Conservation (phyloP, 1,284 basidiomycete genomes). For the Cutaneotrichosporon cutaneum region DNA sequence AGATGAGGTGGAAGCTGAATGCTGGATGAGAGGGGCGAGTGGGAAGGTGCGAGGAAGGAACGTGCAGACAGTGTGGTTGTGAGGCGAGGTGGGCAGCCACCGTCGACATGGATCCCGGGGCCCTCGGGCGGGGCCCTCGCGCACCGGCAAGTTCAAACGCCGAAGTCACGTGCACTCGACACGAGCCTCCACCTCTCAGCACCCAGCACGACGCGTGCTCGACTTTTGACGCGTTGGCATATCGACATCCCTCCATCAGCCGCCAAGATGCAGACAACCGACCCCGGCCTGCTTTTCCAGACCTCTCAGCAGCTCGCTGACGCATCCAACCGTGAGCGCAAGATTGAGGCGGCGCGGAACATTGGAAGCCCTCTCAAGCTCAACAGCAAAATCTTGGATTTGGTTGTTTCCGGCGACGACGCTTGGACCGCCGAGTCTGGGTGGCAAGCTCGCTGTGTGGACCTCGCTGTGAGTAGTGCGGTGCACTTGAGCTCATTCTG, state of each 20-base stretch:
- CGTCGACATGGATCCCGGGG: no score
- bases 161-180: no score
- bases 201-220: neutral
- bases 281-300: constrained; percentile 60
- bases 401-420: constrained; percentile 63
- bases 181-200: no score
- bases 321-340: constrained; percentile 65
- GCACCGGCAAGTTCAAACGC: no score
- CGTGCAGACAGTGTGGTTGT: no score
- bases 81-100: no score
- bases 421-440: constrained; percentile 87
- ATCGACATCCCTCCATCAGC: neutral
- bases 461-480: constrained; percentile 64
- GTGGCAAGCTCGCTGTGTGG: constrained; percentile 66
- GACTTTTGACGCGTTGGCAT: neutral
- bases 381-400: constrained; percentile 68
- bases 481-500: constrained; percentile 2
- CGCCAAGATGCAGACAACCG: constrained; percentile 53
- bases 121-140: no score
- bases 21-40: no score
- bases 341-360: constrained; percentile 67
- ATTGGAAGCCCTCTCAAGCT: constrained; percentile 75
- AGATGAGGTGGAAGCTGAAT: no score
- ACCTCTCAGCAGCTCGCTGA: constrained; percentile 71
- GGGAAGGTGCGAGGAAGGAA: no score